Evolutionary conservation across 257 asterid species (phyloP).

Genomic region (Petrea volubilis): DNA sequence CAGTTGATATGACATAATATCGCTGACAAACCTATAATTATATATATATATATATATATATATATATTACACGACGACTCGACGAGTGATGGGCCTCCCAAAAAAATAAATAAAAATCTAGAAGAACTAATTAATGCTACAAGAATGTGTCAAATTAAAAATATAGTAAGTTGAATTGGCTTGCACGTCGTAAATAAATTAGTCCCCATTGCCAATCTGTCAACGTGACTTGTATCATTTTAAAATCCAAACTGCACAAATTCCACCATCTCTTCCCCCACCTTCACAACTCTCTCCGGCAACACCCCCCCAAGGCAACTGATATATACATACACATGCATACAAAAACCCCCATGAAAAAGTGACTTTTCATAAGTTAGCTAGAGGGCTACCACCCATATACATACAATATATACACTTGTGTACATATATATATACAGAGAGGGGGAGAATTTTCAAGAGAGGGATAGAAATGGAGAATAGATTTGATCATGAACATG

Average conservation of each 20-base stretch:
- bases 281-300: conserved; percentile 47
- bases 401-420: neutral
- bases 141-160: conserved; percentile 30
- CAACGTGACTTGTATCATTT: conserved; percentile 44
- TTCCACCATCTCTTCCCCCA: conserved; percentile 39
- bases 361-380: conserved; percentile 16
- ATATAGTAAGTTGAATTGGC: conserved; percentile 47
- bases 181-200: conserved; percentile 74
- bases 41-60: conserved; percentile 5
- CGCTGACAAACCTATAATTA: conserved; percentile 18
- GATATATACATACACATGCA: conserved; percentile 16
- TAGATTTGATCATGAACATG: conserved; percentile 40
- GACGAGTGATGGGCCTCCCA: conserved; percentile 30
- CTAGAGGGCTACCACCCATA: neutral
- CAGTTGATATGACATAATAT: conserved; percentile 34
- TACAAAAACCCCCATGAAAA: conserved; percentile 9
- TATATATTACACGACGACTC: too few species aligned
- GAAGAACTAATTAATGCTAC: conserved; percentile 16
- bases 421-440: neutral
- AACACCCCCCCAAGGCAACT: neutral
- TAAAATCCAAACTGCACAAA: conserved; percentile 38
- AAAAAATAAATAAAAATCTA: conserved; percentile 15
- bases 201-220: conserved; percentile 62
- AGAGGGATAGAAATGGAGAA: conserved; percentile 32
- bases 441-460: neutral